Evolutionary conservation across 192 early-diverging fungal species (phyloP), one percentile per base, ranked within the genome.

Genomic region (Paraglomus occultum): DNA sequence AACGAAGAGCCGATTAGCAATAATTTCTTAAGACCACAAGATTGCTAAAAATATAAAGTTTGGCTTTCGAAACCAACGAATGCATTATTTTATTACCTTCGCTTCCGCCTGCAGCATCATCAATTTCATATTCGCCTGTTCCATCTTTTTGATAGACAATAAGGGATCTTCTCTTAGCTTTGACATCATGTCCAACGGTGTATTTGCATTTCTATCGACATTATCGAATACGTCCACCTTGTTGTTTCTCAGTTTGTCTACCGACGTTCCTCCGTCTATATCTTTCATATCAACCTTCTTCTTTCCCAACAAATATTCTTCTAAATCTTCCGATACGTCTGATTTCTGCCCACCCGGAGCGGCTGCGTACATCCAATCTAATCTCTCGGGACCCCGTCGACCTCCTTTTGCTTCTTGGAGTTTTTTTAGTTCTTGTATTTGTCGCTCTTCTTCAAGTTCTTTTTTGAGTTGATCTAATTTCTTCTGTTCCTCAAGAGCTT

Each of bases 341-440:
- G 72, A 54, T 0, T 58, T 62, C 5, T 64, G 67, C 11, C 61
- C 73, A 49, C 80, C 80, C 4, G 92, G 91, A 4, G 86, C 92
- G 17, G 85, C 85, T 49, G 84, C 84, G 70, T 99, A 99, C 93
- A 99, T 97, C 96, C 96, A 99, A 67, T 97, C 95, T 3, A 99
- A 73, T 43, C 89, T 84, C 49, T 95, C 91, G n/a, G 76, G 80
- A 23, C 79, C 73, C 69, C 87, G 89, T 51, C 84, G 87, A 67
- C 82, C 82, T 15, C 86, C 87, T 6, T 84, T 79, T 5, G 84
- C 83, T 64, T 91, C 92, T 60, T 94, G 88, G 11, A 96, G 82
- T 15, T 77, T 79, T 64, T 88, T 86, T 46, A 98, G 82, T 66
- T 98, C 95, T 71, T 92, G 87, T 23, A 91, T 77, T 61, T 94